Percentiles rank a stretch among this genome's conserved stretches.
Conservation (phyloP, 2,329 filamentous ascomycete species). For the Colletotrichum sp. region DNA sequence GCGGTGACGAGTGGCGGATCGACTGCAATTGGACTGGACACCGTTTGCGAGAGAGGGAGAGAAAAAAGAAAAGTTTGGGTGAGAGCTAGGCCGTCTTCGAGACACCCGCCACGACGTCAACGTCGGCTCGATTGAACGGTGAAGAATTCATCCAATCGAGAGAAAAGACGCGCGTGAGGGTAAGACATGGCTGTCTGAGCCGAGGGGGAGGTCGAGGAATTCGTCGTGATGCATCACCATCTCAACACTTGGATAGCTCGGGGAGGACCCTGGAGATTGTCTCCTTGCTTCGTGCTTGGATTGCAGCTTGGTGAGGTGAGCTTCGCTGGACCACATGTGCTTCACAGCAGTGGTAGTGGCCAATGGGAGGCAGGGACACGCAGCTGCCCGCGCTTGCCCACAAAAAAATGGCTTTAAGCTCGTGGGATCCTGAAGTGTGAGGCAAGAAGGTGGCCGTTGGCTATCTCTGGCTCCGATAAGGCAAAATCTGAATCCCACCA, state of each 20-base stretch:
- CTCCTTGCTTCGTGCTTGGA: not conserved
- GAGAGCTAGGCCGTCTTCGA: not conserved
- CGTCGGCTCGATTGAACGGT: not conserved
- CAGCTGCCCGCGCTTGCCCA: not conserved
- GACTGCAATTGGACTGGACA: not conserved
- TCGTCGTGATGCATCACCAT: not conserved
- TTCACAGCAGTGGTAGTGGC: not conserved
- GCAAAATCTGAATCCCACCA: not conserved
- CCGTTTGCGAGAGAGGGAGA: not conserved
- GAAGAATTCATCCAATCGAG: not conserved
- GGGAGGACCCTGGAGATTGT: not conserved
- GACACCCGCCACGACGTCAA: not conserved
- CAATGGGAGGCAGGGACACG: not conserved
- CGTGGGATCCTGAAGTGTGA: not conserved
- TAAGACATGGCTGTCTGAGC: slow-evolving; percentile 2
- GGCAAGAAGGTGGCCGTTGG: not conserved
- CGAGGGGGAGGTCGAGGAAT: not conserved
- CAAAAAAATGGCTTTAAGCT: not conserved
- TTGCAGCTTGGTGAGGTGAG: not conserved
- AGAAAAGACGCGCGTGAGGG: not conserved
- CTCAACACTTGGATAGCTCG: not conserved
- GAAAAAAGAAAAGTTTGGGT: not conserved
- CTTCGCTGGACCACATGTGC: not conserved
- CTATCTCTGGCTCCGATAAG: not conserved
- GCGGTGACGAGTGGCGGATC: slow-evolving; percentile 11